Conservation (phyloP, 1,284 basidiomycete species). For the Fomitiporia mediterranea region DNA sequence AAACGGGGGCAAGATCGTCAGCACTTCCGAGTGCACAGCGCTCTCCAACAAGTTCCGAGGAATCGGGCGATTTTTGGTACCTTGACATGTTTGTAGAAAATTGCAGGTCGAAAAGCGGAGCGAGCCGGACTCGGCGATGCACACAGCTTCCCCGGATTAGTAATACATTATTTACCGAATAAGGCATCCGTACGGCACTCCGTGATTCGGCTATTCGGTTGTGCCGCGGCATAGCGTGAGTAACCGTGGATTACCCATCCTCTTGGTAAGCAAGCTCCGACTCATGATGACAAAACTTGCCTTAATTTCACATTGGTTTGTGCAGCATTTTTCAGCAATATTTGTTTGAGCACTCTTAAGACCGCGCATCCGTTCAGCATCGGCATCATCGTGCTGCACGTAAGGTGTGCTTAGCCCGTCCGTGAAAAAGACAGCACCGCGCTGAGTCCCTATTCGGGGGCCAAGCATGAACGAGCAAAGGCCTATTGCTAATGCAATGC, state of each 20-base stretch:
- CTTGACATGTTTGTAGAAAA: neutral
- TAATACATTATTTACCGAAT: neutral
- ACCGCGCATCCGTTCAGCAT: too few relatives aligned
- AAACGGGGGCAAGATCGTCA: neutral
- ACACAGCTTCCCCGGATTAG: neutral
- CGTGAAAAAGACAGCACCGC: neutral
- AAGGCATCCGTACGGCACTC: neutral
- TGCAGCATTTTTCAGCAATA: too few relatives aligned
- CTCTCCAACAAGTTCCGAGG: constrained; percentile 3
- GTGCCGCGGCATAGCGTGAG: neutral
- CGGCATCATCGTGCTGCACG: too few relatives aligned
- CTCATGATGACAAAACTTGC: neutral
- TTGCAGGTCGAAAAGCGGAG: neutral
- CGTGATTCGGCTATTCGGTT: neutral
- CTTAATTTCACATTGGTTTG: too few relatives aligned
- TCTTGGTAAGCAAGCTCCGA: neutral
- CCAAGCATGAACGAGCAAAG: neutral
- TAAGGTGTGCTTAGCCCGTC: too few relatives aligned
- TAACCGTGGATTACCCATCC: neutral
- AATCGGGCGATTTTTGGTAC: neutral
- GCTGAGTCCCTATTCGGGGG: constrained; percentile 1
- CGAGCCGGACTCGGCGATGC: neutral
- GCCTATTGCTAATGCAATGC: neutral
- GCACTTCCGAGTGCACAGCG: neutral
- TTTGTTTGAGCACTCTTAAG: too few relatives aligned